A percentile compares a stretch with the other conserved stretches of the same genome.
phyloP scores from a whole-genome alignment of 345 rosid species.

The Zanthoxylum bungeanum region DNA sequence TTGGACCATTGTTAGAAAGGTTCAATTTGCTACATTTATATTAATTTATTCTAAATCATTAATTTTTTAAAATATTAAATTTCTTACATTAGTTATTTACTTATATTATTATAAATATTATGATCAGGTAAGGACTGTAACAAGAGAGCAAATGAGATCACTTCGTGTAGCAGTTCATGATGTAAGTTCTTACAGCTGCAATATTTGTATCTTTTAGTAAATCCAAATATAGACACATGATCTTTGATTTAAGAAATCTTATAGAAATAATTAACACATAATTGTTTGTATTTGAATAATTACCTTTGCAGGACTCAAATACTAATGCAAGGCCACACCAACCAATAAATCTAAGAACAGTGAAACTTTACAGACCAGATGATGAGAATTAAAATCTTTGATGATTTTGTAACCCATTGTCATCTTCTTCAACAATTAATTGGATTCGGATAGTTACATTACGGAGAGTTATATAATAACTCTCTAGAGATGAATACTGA shows the following conservation, averaged over 20 bases:
- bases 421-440: neutral
- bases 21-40: conserved; percentile 1
- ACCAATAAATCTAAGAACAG: conserved; percentile 33
- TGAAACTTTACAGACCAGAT: conserved; percentile 45
- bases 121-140: conserved; percentile 57
- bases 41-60: neutral
- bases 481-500: too few relatives aligned
- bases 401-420: neutral
- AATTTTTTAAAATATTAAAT: neutral
- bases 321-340: conserved; percentile 73
- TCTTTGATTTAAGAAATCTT: too few relatives aligned
- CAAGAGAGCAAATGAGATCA: conserved; percentile 48
- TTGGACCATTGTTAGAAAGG: conserved; percentile 74
- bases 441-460: neutral
- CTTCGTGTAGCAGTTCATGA: conserved; percentile 84
- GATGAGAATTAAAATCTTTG: conserved; percentile 13
- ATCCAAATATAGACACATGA: too few relatives aligned
- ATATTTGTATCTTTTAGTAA: too few relatives aligned
- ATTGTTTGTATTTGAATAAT: too few relatives aligned
- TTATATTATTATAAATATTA: neutral
- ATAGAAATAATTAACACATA: too few relatives aligned
- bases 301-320: conserved; percentile 42
- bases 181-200: conserved; percentile 54
- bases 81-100: neutral
- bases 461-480: too few relatives aligned